Base-by-base conservation (phyloP, 495 filamentous ascomycete species). In the Monascus purpureus region DNA sequence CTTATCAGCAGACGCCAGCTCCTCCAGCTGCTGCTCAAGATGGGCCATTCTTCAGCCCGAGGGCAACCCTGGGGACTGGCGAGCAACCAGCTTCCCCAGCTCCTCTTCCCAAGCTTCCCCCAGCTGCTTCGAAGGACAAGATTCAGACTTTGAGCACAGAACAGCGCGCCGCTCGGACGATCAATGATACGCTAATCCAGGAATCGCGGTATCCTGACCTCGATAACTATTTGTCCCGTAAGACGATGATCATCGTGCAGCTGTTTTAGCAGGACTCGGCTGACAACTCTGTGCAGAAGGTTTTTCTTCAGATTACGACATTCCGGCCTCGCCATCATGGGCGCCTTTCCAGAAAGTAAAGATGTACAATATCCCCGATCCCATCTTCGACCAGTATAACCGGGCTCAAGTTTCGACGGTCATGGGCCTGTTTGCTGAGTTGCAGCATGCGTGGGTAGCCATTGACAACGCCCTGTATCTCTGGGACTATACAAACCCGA, bases 401-500 rank as follows among this genome's bases (percentile, higher is more conserved):
- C 59, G 67, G 13, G 80, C 80, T 28, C 72, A 87, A 40, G 72
- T 93, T 2, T 76, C 76, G 15, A 90, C 88, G 8, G 72, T 68
- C 47, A 92, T 96, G 77, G 90, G 90, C 13, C 57, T 96, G 24
- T 94, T 99, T 53, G 82, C 90, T 13, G 79, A 85, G 50, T 53
- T 99, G 41, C 82, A 83, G 37, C 87, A 95, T 58, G 88, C 87
- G 27, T 99, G 88, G 86, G 78, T 92, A 13, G 69, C 82, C 1
- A 93, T 99, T 46, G 90, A 99, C 57, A 93, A 90, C 55, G 77
- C 81, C 33, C 66, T 99, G 16, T 99, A 96, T 49, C 64, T 99
- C 8, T 99, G 90, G 90, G 90, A 99, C 54, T 99, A 94, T 47
- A 88, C 84, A 7, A 69, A 80, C 38, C 77, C 81, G 17, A 77